Evolutionary conservation across 2,329 filamentous ascomycete species (phyloP).

Genomic region (Talaromyces sp.): DNA sequence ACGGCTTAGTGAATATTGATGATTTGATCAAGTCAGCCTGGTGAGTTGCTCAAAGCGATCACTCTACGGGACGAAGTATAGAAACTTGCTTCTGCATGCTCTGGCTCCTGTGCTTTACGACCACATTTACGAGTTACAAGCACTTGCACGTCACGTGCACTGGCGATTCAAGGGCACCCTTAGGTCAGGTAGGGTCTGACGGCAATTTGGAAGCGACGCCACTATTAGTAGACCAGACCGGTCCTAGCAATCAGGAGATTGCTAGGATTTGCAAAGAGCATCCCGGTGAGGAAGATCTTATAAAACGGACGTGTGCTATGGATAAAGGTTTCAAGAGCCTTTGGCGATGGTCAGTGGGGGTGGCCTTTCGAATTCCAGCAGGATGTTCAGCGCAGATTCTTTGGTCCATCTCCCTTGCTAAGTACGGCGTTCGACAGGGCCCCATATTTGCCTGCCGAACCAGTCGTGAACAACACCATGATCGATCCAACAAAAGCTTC

Average conservation of each 20-base stretch:
- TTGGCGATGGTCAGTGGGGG: slow-evolving; percentile 68
- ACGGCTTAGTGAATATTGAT: slow-evolving; percentile 26
- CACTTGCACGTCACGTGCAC: slow-evolving; percentile 62
- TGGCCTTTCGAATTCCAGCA: slow-evolving; percentile 54
- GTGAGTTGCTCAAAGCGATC: slow-evolving; percentile 17
- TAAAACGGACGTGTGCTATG: slow-evolving; percentile 63
- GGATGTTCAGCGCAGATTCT: slow-evolving; percentile 24
- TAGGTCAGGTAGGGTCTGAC: slow-evolving; percentile 42
- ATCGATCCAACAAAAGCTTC: slow-evolving; percentile 48
- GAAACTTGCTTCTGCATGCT: slow-evolving; percentile 30
- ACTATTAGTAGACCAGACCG: slow-evolving; percentile 64
- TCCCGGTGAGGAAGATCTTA: slow-evolving; percentile 58
- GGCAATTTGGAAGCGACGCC: slow-evolving; percentile 50
- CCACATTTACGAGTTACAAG: slow-evolving; percentile 59
- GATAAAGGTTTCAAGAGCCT: slow-evolving; percentile 60
- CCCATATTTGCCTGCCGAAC: slow-evolving; percentile 66
- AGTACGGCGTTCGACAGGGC: slow-evolving; percentile 44
- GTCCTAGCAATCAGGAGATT: slow-evolving; percentile 59
- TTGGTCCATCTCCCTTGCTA: slow-evolving; percentile 45
- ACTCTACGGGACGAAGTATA: slow-evolving; percentile 24
- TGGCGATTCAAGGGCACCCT: slow-evolving; percentile 65
- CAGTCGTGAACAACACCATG: slow-evolving; percentile 57
- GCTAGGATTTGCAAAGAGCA: slow-evolving; percentile 55
- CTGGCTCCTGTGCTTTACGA: slow-evolving; percentile 60
- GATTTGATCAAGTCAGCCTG: slow-evolving; percentile 25